These are phyloP conservation scores for Eucalyptus virginea DNA, from an alignment of 345 rosid genomes.

Conservation along the genomic window DNA sequence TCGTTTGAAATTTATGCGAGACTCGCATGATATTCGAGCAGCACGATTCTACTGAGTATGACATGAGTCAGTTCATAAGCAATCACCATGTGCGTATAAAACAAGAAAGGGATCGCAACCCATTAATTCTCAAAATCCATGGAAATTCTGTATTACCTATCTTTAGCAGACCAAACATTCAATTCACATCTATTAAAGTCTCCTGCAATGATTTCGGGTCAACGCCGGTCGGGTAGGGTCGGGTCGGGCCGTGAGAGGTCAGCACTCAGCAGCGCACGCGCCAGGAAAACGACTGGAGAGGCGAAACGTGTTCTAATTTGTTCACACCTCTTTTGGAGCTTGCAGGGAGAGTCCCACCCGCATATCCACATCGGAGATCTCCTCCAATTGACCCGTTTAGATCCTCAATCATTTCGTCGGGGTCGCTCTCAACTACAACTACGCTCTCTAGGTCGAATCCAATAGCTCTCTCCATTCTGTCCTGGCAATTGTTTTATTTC, in stretches of 20 bases:
- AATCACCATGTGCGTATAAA: no score
- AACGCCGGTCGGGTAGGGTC: background rate
- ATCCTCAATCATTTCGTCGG: background rate
- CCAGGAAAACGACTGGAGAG: background rate
- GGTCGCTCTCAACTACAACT: background rate
- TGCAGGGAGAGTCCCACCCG: background rate
- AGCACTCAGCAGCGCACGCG: background rate
- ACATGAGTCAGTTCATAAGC: background rate
- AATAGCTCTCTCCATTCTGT: background rate
- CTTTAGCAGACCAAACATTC: background rate
- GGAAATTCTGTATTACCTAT: background rate
- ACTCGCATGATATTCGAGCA: rapidly evolving
- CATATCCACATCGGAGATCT: background rate
- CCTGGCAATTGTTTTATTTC: background rate
- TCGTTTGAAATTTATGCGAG: rapidly evolving
- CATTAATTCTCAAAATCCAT: background rate
- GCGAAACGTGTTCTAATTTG: background rate
- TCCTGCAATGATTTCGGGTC: background rate
- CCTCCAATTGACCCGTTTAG: background rate
- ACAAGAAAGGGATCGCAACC: background rate
- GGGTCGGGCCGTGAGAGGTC: background rate
- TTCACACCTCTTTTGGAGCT: background rate
- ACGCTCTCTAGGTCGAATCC: background rate
- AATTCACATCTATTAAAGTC: background rate
- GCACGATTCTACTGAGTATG: rapidly evolving